Conservation (phyloP, 2,329 filamentous ascomycete genomes). For the Monilinia polystroma region DNA sequence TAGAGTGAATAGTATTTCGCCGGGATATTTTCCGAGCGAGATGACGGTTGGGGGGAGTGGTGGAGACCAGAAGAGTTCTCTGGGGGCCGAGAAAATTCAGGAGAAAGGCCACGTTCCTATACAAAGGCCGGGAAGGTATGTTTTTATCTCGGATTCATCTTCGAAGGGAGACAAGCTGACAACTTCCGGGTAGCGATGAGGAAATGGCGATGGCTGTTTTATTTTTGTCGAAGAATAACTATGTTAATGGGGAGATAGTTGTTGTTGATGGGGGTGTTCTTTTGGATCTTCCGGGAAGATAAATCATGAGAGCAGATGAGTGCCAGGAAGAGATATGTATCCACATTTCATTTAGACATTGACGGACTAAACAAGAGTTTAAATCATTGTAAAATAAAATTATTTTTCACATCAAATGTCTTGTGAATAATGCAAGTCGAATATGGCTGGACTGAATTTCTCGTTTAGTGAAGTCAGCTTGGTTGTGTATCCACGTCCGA, state of each 20-base stretch:
- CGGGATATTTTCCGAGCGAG: slow-evolving; percentile 47
- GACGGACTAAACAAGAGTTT: not conserved
- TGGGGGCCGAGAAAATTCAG: slow-evolving; percentile 52
- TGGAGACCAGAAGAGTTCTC: slow-evolving; percentile 49
- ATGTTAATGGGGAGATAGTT: slow-evolving; percentile 43
- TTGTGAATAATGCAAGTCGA: not conserved
- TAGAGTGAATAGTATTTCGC: slow-evolving; percentile 57
- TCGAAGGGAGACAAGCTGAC: not conserved
- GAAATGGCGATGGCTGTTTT: slow-evolving; percentile 57
- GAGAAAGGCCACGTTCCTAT: slow-evolving; percentile 50
- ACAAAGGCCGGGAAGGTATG: slow-evolving; percentile 47
- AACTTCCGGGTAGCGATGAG: slow-evolving; percentile 36
- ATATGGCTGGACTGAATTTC: not conserved
- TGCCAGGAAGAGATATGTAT: not conserved
- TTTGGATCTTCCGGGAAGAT: slow-evolving; percentile 39
- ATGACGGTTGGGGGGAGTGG: slow-evolving; percentile 49
- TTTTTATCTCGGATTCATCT: not conserved
- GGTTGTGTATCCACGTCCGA: not conserved
- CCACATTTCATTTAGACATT: not conserved
- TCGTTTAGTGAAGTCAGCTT: not conserved
- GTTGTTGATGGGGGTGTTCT: slow-evolving; percentile 54
- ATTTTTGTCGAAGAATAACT: slow-evolving; percentile 48
- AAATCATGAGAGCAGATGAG: not conserved
- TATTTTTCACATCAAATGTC: not conserved
- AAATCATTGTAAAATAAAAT: not conserved